Evolutionary conservation across 768 basidiomycete genomes (phyloP).

Genomic region (Psilocybe tampanensis): DNA sequence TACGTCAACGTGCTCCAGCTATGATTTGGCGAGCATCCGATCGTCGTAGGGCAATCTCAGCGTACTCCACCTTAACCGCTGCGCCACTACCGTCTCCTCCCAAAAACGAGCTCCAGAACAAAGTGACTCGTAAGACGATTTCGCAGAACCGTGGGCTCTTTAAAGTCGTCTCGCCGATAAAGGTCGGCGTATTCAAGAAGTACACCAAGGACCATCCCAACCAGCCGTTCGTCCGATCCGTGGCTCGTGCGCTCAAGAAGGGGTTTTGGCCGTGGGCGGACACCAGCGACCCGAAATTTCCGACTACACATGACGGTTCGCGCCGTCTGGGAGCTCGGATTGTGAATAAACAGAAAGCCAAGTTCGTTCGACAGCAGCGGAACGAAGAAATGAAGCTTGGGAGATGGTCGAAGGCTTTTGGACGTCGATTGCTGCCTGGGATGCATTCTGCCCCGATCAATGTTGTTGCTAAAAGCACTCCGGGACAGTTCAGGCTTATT

Average conservation of each 20-base stretch:
- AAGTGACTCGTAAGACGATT: slow-evolving; percentile 20
- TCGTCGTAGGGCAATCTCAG: slow-evolving; percentile 5
- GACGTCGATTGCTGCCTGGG: slow-evolving; percentile 36
- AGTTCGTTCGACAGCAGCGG: slow-evolving; percentile 29
- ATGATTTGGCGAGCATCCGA: slow-evolving; percentile 17
- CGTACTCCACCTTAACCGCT: slow-evolving; percentile 13
- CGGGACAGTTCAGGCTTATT: slow-evolving; percentile 37
- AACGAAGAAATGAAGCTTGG: slow-evolving; percentile 25
- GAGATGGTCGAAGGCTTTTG: slow-evolving; percentile 34
- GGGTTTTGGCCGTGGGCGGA: slow-evolving; percentile 50
- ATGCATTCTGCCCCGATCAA: slow-evolving; percentile 44
- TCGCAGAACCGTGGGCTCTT: slow-evolving; percentile 35
- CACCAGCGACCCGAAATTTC: slow-evolving; percentile 22
- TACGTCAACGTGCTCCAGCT: not conserved
- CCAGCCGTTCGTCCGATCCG: slow-evolving; percentile 34
- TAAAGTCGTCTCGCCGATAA: slow-evolving; percentile 35
- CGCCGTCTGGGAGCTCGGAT: not conserved
- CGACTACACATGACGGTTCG: slow-evolving; percentile 26
- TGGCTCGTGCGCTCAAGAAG: slow-evolving; percentile 28
- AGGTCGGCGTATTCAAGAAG: slow-evolving; percentile 30
- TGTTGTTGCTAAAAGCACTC: slow-evolving; percentile 36
- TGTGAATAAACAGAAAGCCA: slow-evolving; percentile 15
- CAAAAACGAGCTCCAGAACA: slow-evolving; percentile 19
- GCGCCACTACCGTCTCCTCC: slow-evolving; percentile 21
- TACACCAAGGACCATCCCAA: slow-evolving; percentile 38